Percentiles rank a stretch among this genome's conserved stretches.
Conservation (phyloP, 1,284 basidiomycete species). For the Cerrena zonata region DNA sequence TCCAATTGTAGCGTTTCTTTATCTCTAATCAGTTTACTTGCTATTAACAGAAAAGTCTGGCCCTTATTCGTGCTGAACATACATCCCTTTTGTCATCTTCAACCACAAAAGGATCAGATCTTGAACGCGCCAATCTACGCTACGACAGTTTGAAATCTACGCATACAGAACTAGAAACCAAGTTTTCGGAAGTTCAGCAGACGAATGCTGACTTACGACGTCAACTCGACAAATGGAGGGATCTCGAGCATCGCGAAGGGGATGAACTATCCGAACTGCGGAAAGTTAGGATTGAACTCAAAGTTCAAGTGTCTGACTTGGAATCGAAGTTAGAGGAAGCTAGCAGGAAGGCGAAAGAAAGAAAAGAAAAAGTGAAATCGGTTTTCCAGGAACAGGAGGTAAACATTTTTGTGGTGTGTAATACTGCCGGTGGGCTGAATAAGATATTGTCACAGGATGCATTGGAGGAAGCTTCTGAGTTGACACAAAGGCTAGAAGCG, state of each 20-base stretch:
- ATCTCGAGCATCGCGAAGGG: conserved; percentile 56
- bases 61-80: conserved; percentile 25
- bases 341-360: conserved; percentile 29
- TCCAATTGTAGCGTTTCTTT: conserved; percentile 2
- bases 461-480: conserved; percentile 4
- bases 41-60: conserved; percentile 30
- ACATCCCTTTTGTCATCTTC: conserved; percentile 42
- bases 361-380: conserved; percentile 36
- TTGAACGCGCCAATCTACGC: conserved; percentile 53
- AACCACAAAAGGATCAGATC: conserved; percentile 41
- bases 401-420: no score
- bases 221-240: conserved; percentile 65
- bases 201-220: conserved; percentile 49
- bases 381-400: neutral
- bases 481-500: neutral
- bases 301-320: conserved; percentile 47
- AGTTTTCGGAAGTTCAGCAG: conserved; percentile 51
- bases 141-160: conserved; percentile 51
- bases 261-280: conserved; percentile 50
- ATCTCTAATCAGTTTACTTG: neutral
- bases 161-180: conserved; percentile 47
- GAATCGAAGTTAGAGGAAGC: conserved; percentile 38
- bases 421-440: no score
- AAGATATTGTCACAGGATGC: neutral
- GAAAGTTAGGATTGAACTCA: conserved; percentile 51